phyloP scores from a whole-genome alignment of 176 grass and related monocot genomes.

The Oryza officinalis region DNA sequence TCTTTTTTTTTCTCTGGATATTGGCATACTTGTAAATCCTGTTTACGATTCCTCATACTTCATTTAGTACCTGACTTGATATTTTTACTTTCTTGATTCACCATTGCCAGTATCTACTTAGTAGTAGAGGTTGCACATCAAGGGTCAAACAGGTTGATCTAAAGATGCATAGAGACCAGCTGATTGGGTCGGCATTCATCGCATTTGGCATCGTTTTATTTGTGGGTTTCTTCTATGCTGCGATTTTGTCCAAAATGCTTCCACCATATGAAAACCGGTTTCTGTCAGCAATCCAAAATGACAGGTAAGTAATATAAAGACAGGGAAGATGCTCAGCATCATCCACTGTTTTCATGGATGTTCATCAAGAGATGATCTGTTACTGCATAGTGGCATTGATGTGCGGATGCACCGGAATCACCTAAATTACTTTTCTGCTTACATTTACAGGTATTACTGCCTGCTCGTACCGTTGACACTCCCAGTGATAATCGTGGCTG shows the following conservation, averaged over 20 bases:
- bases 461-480: constrained; percentile 68
- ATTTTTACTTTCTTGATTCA: not conserved
- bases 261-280: constrained; percentile 41
- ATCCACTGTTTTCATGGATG: not conserved
- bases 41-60: not conserved
- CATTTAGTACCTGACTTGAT: not conserved
- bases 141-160: not conserved
- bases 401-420: not conserved
- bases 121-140: not conserved
- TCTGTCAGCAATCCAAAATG: constrained; percentile 49
- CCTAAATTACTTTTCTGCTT: not conserved
- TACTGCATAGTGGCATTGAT: not conserved
- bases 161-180: constrained; percentile 19
- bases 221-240: constrained; percentile 40
- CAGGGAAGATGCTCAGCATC: not conserved
- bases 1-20: not conserved
- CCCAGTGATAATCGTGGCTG: constrained; percentile 59
- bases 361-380: not conserved
- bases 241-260: constrained; percentile 57
- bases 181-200: constrained; percentile 4
- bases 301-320: constrained; percentile 50
- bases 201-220: constrained; percentile 44
- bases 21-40: not conserved
- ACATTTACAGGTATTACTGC: constrained; percentile 71
- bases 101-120: not conserved